Base-by-base conservation (phyloP, 2,329 filamentous ascomycete species). In the Thielaviopsis cerberus region DNA sequence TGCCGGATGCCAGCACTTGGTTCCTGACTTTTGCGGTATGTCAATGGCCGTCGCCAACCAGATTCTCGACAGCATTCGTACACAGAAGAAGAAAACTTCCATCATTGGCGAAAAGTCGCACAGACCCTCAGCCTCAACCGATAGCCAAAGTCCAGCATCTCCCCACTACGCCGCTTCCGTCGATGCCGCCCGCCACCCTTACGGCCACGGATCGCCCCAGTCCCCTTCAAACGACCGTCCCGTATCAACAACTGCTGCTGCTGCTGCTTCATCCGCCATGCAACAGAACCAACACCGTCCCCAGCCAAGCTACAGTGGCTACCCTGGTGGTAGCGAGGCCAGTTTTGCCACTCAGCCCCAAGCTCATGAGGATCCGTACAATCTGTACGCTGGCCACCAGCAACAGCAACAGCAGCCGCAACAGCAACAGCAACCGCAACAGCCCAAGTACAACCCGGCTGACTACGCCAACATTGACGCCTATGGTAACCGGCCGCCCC, bases 21-120 rank as follows among this genome's bases (percentile, higher is more conserved):
- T 98, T 30, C 92, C 92, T 22, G 92, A 98, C 69, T 98, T 98
- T 72, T 98, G 92, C 69, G 92, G 92, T 64, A 98, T 98, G 89
- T 94, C 89, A 26, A 97, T 97, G 92, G 86, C 92, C 59, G 86
- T 88, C 41, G 92, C 92, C 51, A 97, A 96, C 69, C 83, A 94
- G 67, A 96, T 98, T 63, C 71, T 97, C 57, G 85, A 89, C 63
- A 88, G 90, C 54, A 86, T 96, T 64, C 81, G 88, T 66, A 82
- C 82, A 54, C 83, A 86, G 61, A 94, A 90, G 72, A 81, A 75
- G 56, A 79, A 81, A 68, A 72, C 71, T 1, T 78, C 72, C 51
- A 74, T 91, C 69, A 79, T 60, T 45, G 55, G 77, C 61, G 80
- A 81, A 54, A 78, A 79, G 65, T 88, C 84, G 2, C 72, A 91